Evolutionary conservation across 2,329 filamentous ascomycete genomes (phyloP), one percentile per base, ranked within the genome.

Genomic region (Fusarium citri): DNA sequence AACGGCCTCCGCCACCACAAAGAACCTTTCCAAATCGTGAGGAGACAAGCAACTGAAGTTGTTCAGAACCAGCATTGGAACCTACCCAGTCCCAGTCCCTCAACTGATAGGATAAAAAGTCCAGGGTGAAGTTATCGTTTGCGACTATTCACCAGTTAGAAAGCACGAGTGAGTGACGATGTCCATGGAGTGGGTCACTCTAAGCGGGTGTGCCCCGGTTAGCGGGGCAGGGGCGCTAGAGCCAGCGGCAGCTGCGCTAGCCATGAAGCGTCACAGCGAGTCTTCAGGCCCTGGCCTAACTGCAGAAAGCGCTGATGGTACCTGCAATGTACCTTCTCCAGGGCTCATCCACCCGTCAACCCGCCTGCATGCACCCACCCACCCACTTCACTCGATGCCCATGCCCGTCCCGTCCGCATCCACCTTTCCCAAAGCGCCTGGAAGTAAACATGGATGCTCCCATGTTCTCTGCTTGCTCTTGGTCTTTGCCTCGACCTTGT

Each of bases 361-460:
- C 48, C 22, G 16, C 47, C 47, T n/a, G 16, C 28, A n/a, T 16
- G 28, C 28, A 49, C 22, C 47, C 47, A 34, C 30, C 49, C 49
- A 51, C 34, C 49, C 49, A 41, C 43, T n/a, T n/a, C 49, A 41
- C 49, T 41, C n/a, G 34, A 37, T 37, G 20, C 23, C 9, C 37
- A 59, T 58, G 59, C 71, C 66, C 57, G 64, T 74, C 69, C 71
- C 69, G 68, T 48, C 68, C 61, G 62, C 61, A 55, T n/a, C 49
- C 54, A 49, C 72, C 64, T 74, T 68, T 40, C 72, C 71, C 64
- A 74, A 74, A 74, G 68, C 59, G 60, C 69, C 61, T 59, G 55
- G 55, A 73, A 74, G 72, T 74, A 74, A 74, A 74, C 72, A 74
- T 42, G 48, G 58, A 54, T 42, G 10, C 30, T 45, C 67, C 59